phyloP scores from a whole-genome alignment of 2,329 filamentous ascomycete genomes.

The Cladosporium sp. region DNA sequence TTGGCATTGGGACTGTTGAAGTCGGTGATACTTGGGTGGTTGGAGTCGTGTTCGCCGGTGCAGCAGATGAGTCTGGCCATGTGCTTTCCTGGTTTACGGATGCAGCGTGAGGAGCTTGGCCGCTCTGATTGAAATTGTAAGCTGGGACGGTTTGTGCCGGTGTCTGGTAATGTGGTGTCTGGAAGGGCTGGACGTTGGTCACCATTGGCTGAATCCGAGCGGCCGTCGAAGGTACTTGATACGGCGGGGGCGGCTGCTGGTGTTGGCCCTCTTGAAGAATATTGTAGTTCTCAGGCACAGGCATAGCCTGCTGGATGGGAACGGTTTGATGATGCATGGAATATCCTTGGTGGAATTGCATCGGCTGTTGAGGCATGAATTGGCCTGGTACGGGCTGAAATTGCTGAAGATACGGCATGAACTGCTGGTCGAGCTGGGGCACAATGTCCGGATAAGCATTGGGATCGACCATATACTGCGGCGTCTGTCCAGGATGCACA shows the following conservation, averaged over 20 bases:
- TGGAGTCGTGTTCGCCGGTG: not conserved
- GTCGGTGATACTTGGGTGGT: not conserved
- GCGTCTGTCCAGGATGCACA: slow-evolving; percentile 6
- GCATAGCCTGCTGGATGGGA: not conserved
- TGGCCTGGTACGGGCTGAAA: not conserved
- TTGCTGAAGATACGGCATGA: slow-evolving; percentile 9
- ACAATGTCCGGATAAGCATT: slow-evolving; percentile 1
- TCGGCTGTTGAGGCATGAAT: not conserved
- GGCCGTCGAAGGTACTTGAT: not conserved
- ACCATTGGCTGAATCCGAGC: not conserved
- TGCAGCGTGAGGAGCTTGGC: not conserved
- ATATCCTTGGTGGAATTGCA: slow-evolving; percentile 2
- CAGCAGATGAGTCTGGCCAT: not conserved
- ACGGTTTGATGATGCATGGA: not conserved
- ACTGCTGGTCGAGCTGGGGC: slow-evolving; percentile 2
- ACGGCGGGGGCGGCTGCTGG: slow-evolving; percentile 1
- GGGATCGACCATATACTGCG: slow-evolving; percentile 8
- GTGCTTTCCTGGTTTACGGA: not conserved
- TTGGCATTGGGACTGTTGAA: slow-evolving; percentile 1
- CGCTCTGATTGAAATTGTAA: not conserved
- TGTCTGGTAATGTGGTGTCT: slow-evolving; percentile 4
- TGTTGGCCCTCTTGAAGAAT: not conserved
- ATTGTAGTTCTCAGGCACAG: not conserved
- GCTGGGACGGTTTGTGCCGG: not conserved
- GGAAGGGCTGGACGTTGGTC: not conserved